Evolutionary conservation across 257 asterid genomes (phyloP), one percentile per base, ranked within the genome.

Genomic region (Primulina eburnea): DNA sequence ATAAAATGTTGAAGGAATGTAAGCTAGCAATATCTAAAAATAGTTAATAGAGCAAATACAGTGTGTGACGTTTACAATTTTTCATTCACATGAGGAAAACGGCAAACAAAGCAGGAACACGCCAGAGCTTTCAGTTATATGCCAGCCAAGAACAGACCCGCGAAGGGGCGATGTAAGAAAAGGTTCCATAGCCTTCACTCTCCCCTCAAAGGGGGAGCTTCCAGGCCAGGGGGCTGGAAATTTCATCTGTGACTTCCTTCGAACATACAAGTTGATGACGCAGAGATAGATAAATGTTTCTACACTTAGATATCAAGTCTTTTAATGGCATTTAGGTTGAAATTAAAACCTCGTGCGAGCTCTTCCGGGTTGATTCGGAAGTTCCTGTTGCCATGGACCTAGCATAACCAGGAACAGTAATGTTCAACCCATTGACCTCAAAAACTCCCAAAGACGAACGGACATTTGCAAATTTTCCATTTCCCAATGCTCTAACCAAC

Each of bases 311-410:
- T 43, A 43, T 9, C 5, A 43, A 43, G 18, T 12, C 12, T 12
- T 50, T 20, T 21, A 38, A 59, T n/a, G 5, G 62, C 14, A 28
- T 14, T 14, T 12, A n/a, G 74, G 9, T 62, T 50, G 0, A 72
- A 69, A 76, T 11, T 47, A 71, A 73, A 68, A 86, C 91, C 91
- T 83, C 81, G 5, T 86, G 69, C 35, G 71, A 65, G 59, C 73
- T 75, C 69, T 71, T 78, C 35, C 21, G 63, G 8, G 69, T 50
- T 35, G 90, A 75, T 18, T 80, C 77, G 2, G 90, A 77, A 60
- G 81, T 73, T 63, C 75, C 83, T 40, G 87, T 71, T 68, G 91
- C 69, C 78, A 86, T 69, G 10, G 80, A 72, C 78, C 87, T 81
- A 32, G 82, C 75, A 64, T 68, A 78, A 71, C 75, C 64, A 58